Base-by-base conservation (phyloP, 2,329 filamentous ascomycete genomes). In the Didymosphaeria variabile region DNA sequence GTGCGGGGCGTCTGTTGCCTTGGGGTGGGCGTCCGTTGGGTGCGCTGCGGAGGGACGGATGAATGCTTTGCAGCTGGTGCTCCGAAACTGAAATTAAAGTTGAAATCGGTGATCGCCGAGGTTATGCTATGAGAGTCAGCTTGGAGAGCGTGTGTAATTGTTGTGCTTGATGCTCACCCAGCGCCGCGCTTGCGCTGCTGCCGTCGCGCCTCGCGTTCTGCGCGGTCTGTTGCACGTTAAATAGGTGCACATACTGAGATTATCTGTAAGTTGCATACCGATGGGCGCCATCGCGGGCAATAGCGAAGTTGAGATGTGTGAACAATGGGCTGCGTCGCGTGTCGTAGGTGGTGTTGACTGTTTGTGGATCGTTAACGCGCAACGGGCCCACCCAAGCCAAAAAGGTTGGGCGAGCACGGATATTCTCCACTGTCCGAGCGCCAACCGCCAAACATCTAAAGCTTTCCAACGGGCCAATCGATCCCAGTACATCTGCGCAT, bases 171-270 rank as follows among this genome's bases (percentile, higher is more conserved):
- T 70, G 71, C 82, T 72, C 82, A 86, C 84, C 81, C 84, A 72
- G 85, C 84, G 73, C 85, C 85, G 70, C 85, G 84, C 75, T 85
- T 82, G 75, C 84, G 85, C 82, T 86, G 84, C 72, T 83, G 82
- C 70, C 81, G 81, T 71, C 83, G 83, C 77, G 86, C 84, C 71
- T 83, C 80, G 74, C 84, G 82, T 15, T 55, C 52, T 32, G 34
- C 50, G 34, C 50, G 50, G 73, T 81, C 83, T 84, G 64, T 7
- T 5, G 45, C 17, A 5, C 38, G 47, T 71, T 40, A 71, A 60
- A n/a, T 9, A 17, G 19, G n/a, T 7, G 2, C 9, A 44, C 13
- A 32, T 23, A n/a, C 42, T 6, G 5, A 52, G 2, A 8, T 9
- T 19, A 32, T 49, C 15, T n/a, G 38, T 49, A 47, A n/a, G n/a